Conservation (phyloP, 1,284 basidiomycete genomes). For the Trametes hirsuta region DNA sequence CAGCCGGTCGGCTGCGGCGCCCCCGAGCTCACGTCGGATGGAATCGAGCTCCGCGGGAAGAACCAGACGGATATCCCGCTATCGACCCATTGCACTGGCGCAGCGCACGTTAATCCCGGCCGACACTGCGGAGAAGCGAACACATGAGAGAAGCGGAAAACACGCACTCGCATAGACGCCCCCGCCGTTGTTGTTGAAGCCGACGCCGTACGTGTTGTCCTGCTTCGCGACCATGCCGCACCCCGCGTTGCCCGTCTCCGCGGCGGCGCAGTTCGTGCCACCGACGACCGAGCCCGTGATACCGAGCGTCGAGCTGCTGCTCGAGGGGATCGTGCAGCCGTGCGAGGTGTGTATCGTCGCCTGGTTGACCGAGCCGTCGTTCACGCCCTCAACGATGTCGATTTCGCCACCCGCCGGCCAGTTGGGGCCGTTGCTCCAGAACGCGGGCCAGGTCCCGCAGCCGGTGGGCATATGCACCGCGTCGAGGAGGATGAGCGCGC, state of each 20-base stretch:
- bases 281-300: constrained; percentile 66
- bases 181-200: constrained; percentile 74
- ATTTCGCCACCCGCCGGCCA: constrained; percentile 85
- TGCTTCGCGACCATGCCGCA: constrained; percentile 64
- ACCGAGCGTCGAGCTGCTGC: constrained; percentile 50
- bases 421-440: constrained; percentile 61
- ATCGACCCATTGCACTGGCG: constrained; percentile 73
- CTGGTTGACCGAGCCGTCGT: constrained; percentile 79
- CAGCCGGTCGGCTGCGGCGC: constrained; percentile 72
- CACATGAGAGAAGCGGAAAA: not conserved
- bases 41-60: constrained; percentile 74
- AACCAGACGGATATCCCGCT: constrained; percentile 80
- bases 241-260: constrained; percentile 55
- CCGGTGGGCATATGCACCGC: constrained; percentile 88
- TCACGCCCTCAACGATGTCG: constrained; percentile 84
- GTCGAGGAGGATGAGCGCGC: constrained; percentile 80
- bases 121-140: not conserved
- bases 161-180: constrained; percentile 82
- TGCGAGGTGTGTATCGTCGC: constrained; percentile 78
- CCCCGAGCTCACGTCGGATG: constrained; percentile 70
- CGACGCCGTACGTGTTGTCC: constrained; percentile 61
- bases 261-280: constrained; percentile 70
- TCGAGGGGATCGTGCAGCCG: constrained; percentile 69
- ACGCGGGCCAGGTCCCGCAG: constrained; percentile 83
- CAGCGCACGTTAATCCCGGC: not conserved